These are phyloP conservation scores for Globisporangium heterothallicum DNA, from an alignment of 352 stramenopile genomes.

Conservation along the genomic window DNA sequence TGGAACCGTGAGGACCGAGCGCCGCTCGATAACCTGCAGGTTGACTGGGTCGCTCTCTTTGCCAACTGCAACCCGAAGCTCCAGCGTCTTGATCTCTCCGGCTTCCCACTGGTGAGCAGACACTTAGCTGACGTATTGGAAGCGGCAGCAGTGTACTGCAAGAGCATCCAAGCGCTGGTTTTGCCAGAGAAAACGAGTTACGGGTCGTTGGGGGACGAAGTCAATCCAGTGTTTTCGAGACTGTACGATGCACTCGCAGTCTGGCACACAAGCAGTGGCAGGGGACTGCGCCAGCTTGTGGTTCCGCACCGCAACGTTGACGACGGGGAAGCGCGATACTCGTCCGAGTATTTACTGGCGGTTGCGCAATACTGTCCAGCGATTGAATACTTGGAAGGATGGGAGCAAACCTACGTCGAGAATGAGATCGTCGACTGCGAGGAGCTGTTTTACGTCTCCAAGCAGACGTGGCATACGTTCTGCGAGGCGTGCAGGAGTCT, in stretches of 20 bases:
- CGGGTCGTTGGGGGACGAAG: neutral
- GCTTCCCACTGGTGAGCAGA: neutral
- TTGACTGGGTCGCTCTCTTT: neutral
- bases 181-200: neutral
- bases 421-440: neutral
- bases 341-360: neutral
- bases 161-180: constrained; percentile 2
- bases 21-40: neutral
- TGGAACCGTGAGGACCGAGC: no score
- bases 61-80: constrained; percentile 3
- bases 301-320: neutral
- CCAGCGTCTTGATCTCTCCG: constrained; percentile 1
- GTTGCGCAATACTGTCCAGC: neutral
- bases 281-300: neutral
- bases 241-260: neutral
- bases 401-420: neutral
- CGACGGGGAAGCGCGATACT: neutral
- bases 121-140: neutral
- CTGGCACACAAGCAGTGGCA: neutral
- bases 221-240: neutral
- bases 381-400: constrained; percentile 1
- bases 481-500: neutral
- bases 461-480: neutral
- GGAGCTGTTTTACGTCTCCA: constrained; percentile 2
- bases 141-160: neutral